Conservation (phyloP, 176 grass and related monocot genomes). For the Avena eriantha region DNA sequence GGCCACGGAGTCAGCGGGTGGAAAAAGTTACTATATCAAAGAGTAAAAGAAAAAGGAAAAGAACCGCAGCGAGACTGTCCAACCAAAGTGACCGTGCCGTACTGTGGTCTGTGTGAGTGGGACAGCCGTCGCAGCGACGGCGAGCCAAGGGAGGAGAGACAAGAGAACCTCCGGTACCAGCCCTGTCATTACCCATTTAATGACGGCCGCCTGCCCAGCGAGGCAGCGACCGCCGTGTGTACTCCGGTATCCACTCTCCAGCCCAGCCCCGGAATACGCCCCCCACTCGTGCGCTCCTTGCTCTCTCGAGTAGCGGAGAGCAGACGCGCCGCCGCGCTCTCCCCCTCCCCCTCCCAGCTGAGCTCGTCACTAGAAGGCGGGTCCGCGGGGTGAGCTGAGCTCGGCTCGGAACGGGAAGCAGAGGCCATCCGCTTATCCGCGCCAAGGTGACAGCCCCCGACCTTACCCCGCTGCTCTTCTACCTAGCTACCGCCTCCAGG, state of each 20-base stretch:
- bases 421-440: background rate
- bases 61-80: background rate
- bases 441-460: constrained; percentile 20
- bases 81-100: background rate
- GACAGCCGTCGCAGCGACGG: background rate
- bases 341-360: background rate
- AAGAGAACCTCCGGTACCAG: background rate
- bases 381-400: background rate
- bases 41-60: background rate
- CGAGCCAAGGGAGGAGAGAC: background rate
- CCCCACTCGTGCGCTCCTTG: background rate
- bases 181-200: background rate
- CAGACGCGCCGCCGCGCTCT: background rate
- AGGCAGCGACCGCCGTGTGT: background rate
- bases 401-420: constrained; percentile 24
- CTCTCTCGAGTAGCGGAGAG: background rate
- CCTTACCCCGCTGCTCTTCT: constrained; percentile 22
- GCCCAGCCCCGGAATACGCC: background rate
- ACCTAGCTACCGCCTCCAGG: background rate
- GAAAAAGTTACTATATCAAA: background rate
- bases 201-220: background rate
- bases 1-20: background rate
- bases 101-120: background rate
- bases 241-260: constrained; percentile 20
- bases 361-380: background rate